phyloP scores from a whole-genome alignment of 306 rosid species.

The Carpinus fangiana region DNA sequence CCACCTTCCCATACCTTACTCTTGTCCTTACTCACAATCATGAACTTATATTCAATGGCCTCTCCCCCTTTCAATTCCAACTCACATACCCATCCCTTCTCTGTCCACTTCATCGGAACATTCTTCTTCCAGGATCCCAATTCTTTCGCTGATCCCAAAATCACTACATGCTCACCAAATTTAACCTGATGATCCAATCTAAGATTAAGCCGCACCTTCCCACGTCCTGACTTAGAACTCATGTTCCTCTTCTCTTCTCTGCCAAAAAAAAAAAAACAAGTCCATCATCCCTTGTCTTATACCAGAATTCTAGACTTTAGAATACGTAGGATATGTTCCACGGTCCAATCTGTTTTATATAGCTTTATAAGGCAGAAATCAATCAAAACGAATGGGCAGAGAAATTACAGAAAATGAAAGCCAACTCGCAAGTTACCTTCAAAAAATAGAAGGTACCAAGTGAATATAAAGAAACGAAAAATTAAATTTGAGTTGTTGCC shows the following conservation, averaged over 20 bases:
- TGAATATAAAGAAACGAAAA: neutral
- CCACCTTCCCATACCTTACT: constrained; percentile 75
- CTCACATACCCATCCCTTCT: constrained; percentile 75
- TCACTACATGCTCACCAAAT: constrained; percentile 72
- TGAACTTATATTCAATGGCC: constrained; percentile 65
- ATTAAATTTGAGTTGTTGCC: neutral
- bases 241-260: constrained; percentile 40
- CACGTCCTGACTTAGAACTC: constrained; percentile 27
- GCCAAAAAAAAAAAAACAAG: constrained; percentile 13
- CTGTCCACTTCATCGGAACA: constrained; percentile 68
- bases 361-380: neutral
- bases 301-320: neutral
- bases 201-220: constrained; percentile 52
- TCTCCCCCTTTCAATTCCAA: constrained; percentile 47
- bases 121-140: constrained; percentile 78
- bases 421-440: neutral
- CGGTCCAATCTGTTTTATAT: neutral
- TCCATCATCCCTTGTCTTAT: neutral
- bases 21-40: constrained; percentile 38
- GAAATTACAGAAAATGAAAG: neutral
- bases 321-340: neutral
- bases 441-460: neutral
- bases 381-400: neutral
- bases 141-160: constrained; percentile 73
- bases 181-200: constrained; percentile 76